These are phyloP conservation scores for Eucalyptus pauciflora DNA, from an alignment of 345 rosid species.

Conservation along the genomic window DNA sequence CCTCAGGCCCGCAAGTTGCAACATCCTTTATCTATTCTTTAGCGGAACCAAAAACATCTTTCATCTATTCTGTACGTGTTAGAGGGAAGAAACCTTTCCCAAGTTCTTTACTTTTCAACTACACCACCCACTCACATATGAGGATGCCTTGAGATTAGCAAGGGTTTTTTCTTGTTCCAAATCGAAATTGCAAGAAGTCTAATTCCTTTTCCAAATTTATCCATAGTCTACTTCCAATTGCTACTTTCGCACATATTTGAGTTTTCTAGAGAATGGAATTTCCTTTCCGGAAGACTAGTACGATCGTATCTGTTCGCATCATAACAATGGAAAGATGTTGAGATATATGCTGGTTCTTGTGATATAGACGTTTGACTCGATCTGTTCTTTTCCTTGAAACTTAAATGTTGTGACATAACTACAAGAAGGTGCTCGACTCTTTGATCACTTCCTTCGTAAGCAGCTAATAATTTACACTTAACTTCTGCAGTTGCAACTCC, in stretches of 20 bases:
- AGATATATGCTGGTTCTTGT: not conserved
- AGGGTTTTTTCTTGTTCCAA: not conserved
- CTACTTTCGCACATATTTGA: not conserved
- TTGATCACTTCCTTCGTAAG: not conserved
- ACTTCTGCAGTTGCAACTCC: constrained; percentile 79
- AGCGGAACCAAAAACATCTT: not conserved
- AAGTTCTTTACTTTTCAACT: not conserved
- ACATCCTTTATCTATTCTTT: not conserved
- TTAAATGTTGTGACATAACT: not conserved
- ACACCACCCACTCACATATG: not conserved
- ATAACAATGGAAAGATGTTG: not conserved
- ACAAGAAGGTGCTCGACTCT: not conserved
- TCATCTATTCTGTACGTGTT: not conserved
- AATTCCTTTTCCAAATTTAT: not conserved
- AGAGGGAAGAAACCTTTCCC: not conserved
- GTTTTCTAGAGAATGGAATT: not conserved
- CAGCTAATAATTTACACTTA: not conserved
- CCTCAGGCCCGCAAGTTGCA: not conserved
- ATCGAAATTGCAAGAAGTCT: not conserved
- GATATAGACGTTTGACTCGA: not conserved
- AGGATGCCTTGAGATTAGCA: not conserved
- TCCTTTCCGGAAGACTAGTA: not conserved
- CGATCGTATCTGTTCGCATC: not conserved
- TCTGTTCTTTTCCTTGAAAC: not conserved
- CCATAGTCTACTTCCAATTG: not conserved